phyloP scores from a whole-genome alignment of 495 filamentous ascomycete genomes.

The Neurospora cerealis region DNA sequence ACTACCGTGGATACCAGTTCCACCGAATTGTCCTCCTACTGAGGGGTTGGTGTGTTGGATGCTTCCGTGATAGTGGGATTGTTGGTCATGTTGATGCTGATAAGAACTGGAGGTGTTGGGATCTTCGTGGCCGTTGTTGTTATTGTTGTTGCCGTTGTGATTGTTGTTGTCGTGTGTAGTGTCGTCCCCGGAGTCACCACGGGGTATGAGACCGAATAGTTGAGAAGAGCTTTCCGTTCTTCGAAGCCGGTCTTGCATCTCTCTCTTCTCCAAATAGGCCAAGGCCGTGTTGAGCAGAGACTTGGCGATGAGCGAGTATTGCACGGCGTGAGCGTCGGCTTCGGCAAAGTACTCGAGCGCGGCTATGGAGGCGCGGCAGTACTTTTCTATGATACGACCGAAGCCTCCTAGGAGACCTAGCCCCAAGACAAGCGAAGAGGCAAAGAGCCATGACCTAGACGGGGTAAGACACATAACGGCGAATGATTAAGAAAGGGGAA shows the following conservation, averaged over 20 bases:
- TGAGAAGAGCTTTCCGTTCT: constrained; percentile 34
- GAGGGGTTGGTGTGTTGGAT: background rate
- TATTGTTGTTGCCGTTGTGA: background rate
- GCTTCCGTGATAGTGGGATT: background rate
- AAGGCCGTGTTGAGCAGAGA: constrained; percentile 30
- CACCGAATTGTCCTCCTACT: background rate
- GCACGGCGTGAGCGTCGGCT: constrained; percentile 31
- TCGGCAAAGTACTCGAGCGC: constrained; percentile 33
- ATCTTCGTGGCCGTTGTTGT: background rate
- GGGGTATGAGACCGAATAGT: constrained; percentile 32
- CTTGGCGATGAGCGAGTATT: constrained; percentile 37
- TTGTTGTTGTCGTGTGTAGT: background rate
- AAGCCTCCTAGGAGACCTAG: constrained; percentile 34
- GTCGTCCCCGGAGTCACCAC: background rate
- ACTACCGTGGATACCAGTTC: background rate
- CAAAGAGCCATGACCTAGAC: constrained; percentile 36
- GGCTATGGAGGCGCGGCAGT: constrained; percentile 27
- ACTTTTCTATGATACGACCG: constrained; percentile 35
- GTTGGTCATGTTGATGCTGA: background rate
- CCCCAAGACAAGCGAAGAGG: constrained; percentile 35
- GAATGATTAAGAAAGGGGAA: background rate
- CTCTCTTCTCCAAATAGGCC: constrained; percentile 27
- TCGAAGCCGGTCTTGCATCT: constrained; percentile 26
- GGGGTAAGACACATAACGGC: background rate
- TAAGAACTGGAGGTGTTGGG: background rate